Percentiles rank a stretch among this genome's conserved stretches.
These are phyloP conservation scores for Beauveria medogensis DNA, from an alignment of 2,329 filamentous ascomycete species.

Conservation along the genomic window DNA sequence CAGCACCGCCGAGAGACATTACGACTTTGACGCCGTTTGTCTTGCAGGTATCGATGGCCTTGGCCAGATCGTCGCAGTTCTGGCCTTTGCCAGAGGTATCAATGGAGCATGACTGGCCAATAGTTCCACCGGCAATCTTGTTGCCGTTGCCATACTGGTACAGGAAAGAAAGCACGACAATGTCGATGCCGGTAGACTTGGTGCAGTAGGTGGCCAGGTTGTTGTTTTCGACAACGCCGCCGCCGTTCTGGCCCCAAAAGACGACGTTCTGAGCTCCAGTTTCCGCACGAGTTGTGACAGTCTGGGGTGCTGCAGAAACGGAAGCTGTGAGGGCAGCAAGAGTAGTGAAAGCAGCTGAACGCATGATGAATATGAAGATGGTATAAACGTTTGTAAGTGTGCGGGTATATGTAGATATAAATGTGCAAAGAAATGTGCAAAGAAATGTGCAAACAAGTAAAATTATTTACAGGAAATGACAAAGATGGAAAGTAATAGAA, in stretches of 20 bases:
- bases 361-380: neutral
- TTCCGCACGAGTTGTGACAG: slow-evolving; percentile 1
- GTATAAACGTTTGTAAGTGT: neutral
- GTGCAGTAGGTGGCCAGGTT: slow-evolving; percentile 30
- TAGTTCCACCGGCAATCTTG: slow-evolving; percentile 30
- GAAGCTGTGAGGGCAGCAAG: slow-evolving; percentile 2
- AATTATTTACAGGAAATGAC: neutral
- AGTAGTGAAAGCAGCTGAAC: neutral
- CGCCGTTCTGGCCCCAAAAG: slow-evolving; percentile 22
- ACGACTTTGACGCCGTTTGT: slow-evolving; percentile 14
- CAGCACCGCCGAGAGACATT: slow-evolving; percentile 14
- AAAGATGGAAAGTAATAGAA: neutral
- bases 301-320: slow-evolving; percentile 9
- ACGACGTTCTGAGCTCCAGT: slow-evolving; percentile 22
- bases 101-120: slow-evolving; percentile 32
- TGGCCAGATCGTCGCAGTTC: slow-evolving; percentile 15
- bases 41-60: slow-evolving; percentile 12
- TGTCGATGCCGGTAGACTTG: slow-evolving; percentile 28
- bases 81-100: slow-evolving; percentile 22
- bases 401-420: neutral
- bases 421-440: neutral
- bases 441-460: neutral
- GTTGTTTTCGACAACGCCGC: slow-evolving; percentile 24
- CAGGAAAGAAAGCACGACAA: slow-evolving; percentile 34
- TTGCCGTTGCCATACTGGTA: slow-evolving; percentile 28